These are phyloP conservation scores for Xylaria arbuscula DNA, from an alignment of 2,329 filamentous ascomycete species.

Conservation along the genomic window DNA sequence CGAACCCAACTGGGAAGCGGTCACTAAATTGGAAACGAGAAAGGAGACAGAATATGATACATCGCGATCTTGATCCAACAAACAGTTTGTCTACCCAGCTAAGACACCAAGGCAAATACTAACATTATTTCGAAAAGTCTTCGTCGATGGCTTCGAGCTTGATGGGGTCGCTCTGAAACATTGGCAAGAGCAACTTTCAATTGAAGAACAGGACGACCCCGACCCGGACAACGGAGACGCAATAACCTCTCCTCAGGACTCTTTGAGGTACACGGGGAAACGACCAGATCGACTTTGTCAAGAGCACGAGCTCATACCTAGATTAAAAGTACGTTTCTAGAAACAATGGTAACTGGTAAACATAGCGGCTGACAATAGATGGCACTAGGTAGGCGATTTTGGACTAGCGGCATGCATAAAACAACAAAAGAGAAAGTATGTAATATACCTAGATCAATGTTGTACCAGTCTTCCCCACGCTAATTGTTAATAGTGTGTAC, in stretches of 20 bases:
- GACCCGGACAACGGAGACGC: not conserved
- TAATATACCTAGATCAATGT: not conserved
- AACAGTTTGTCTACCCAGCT: constrained; percentile 39
- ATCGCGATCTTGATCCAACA: constrained; percentile 44
- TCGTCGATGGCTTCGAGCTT: constrained; percentile 37
- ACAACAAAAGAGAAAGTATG: constrained; percentile 43
- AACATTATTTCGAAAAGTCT: constrained; percentile 32
- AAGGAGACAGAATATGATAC: constrained; percentile 42
- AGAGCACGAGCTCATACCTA: constrained; percentile 38
- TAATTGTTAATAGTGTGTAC: constrained; percentile 36
- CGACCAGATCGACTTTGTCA: constrained; percentile 12
- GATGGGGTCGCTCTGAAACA: not conserved
- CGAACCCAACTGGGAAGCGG: not conserved
- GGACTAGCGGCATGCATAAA: constrained; percentile 37
- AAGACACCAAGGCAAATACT: not conserved
- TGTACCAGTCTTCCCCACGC: not conserved
- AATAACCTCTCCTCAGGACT: not conserved
- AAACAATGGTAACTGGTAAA: not conserved
- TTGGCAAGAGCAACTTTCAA: constrained; percentile 13
- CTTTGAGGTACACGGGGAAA: not conserved
- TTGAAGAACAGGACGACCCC: not conserved
- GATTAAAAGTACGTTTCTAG: constrained; percentile 34
- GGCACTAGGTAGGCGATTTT: constrained; percentile 43
- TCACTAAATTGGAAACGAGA: constrained; percentile 28
- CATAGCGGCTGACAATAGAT: not conserved